These are phyloP conservation scores for Pichia sp. DNA, from an alignment of 1,139 yeast species.

Conservation along the genomic window DNA sequence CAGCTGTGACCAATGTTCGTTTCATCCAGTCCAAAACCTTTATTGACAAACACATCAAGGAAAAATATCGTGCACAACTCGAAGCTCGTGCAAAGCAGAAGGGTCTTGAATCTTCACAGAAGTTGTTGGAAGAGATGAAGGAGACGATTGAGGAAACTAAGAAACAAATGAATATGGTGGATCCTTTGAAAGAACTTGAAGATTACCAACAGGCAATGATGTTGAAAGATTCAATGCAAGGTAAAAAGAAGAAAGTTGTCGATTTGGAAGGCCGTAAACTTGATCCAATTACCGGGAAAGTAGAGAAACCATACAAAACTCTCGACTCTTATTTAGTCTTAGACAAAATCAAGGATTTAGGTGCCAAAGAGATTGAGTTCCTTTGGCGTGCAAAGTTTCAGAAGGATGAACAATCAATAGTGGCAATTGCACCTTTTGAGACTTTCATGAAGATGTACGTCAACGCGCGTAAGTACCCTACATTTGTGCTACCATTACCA, in stretches of 20 bases:
- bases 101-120: constrained; percentile 47
- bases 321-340: constrained; percentile 64
- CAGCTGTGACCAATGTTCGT: constrained; percentile 22
- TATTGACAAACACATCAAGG: constrained; percentile 30
- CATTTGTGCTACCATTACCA: constrained; percentile 66
- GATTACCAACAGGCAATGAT: constrained; percentile 43
- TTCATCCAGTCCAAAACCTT: constrained; percentile 33
- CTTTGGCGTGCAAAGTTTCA: constrained; percentile 89
- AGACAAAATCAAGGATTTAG: constrained; percentile 53
- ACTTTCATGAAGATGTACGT: constrained; percentile 56
- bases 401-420: constrained; percentile 49
- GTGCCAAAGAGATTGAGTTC: constrained; percentile 61
- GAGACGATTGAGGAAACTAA: constrained; percentile 53
- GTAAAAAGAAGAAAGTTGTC: constrained; percentile 15
- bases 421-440: constrained; percentile 53
- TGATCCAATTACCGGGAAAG: constrained; percentile 43
- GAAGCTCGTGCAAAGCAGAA: constrained; percentile 40
- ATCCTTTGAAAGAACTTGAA: constrained; percentile 64
- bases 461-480: constrained; percentile 69
- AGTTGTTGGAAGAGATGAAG: constrained; percentile 55
- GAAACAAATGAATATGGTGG: constrained; percentile 51
- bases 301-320: constrained; percentile 56
- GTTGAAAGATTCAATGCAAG: constrained; percentile 22
- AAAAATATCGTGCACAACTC: constrained; percentile 36
- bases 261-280: constrained; percentile 17